Percentiles rank a stretch among this genome's conserved stretches.
Evolutionary conservation across 2,329 filamentous ascomycete genomes (phyloP).

Genomic region (Salinomyces thailandicus): DNA sequence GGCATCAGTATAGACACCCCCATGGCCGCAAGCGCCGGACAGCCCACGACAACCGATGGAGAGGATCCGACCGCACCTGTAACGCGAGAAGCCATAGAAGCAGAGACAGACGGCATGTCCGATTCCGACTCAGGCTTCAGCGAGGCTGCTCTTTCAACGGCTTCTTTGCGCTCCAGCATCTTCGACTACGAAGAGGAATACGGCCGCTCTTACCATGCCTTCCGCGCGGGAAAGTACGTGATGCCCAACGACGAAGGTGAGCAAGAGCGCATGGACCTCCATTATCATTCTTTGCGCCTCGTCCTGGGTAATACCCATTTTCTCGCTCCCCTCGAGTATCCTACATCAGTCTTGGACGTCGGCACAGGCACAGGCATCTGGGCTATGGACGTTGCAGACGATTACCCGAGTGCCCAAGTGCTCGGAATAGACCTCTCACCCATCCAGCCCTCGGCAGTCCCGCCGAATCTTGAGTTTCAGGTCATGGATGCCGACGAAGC

Average conservation of each 20-base stretch:
- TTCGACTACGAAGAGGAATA: slow-evolving; percentile 16
- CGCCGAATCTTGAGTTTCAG: slow-evolving; percentile 18
- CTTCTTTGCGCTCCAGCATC: slow-evolving; percentile 14
- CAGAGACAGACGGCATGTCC: neutral
- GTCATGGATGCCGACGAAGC: slow-evolving; percentile 16
- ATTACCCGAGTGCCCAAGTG: slow-evolving; percentile 14
- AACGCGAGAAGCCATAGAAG: neutral
- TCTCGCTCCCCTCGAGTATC: slow-evolving; percentile 8
- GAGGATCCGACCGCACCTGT: neutral
- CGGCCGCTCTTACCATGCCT: slow-evolving; percentile 16
- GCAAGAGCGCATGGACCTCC: slow-evolving; percentile 17
- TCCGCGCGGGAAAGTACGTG: slow-evolving; percentile 13
- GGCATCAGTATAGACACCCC: too few species aligned
- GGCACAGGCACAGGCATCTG: slow-evolving; percentile 15
- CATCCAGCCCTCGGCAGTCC: slow-evolving; percentile 19
- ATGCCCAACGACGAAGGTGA: slow-evolving; percentile 21
- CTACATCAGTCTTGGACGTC: slow-evolving; percentile 10
- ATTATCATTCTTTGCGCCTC: slow-evolving; percentile 12
- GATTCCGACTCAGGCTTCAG: slow-evolving; percentile 11
- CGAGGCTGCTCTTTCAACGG: slow-evolving; percentile 9
- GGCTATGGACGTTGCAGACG: slow-evolving; percentile 26
- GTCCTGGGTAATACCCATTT: slow-evolving; percentile 10
- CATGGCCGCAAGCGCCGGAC: too few species aligned
- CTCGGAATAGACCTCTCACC: slow-evolving; percentile 19
- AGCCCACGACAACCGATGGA: too few species aligned